A percentile compares a stretch with the other conserved stretches of the same genome.
Conservation (phyloP, 2,329 filamentous ascomycete species). For the Pleoardoris graminearum region DNA sequence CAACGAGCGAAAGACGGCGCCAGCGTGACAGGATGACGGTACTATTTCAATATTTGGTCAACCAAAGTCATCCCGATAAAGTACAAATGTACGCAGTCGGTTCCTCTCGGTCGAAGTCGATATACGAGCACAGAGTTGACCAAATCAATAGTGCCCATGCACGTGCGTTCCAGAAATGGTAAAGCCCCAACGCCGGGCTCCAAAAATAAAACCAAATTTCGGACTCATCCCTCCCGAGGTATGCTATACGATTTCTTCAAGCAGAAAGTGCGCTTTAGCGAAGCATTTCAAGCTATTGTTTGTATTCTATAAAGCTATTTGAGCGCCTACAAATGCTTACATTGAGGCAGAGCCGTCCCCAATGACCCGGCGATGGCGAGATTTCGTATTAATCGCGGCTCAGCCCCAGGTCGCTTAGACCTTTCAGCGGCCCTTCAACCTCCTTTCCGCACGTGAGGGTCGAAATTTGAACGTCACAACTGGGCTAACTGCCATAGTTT, state of each 20-base stretch:
- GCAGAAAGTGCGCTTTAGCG: no score
- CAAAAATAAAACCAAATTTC: not conserved
- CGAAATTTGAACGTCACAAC: not conserved
- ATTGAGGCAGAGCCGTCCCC: not conserved
- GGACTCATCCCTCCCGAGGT: not conserved
- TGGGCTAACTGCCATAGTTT: not conserved
- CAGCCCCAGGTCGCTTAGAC: not conserved
- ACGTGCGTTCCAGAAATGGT: not conserved
- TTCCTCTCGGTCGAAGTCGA: no score
- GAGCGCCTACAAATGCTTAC: not conserved
- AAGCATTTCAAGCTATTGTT: no score
- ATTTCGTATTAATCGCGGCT: not conserved
- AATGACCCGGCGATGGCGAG: not conserved
- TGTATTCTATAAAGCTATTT: no score
- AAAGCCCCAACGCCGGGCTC: not conserved
- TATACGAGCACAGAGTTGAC: no score
- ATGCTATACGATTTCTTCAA: no score
- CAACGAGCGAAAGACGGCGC: no score
- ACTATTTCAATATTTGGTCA: no score
- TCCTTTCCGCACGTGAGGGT: not conserved
- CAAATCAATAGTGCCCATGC: not conserved
- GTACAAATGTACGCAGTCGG: no score
- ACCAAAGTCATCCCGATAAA: no score
- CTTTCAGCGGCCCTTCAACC: not conserved
- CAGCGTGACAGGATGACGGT: no score